Conservation (phyloP, 2,329 filamentous ascomycete genomes). For the Metarhizium humberi region DNA sequence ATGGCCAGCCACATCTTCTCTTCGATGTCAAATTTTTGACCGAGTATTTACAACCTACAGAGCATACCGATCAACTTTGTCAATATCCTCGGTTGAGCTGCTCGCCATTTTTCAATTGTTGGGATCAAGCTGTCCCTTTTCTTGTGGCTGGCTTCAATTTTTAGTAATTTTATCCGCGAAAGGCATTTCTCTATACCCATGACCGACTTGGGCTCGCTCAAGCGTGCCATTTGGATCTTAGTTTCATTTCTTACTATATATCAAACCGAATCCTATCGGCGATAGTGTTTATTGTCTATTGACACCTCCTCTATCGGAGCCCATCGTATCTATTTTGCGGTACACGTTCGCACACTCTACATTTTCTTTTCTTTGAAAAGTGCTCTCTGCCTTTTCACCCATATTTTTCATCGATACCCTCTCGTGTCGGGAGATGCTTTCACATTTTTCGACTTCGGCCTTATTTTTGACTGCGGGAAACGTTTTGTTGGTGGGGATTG, state of each 20-base stretch:
- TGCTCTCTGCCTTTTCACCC: background rate
- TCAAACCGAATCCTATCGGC: conserved; percentile 19
- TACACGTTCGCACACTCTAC: background rate
- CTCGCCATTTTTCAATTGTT: too few species aligned
- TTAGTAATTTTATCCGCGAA: too few species aligned
- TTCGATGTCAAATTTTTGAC: background rate
- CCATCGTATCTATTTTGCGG: background rate
- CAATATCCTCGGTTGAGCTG: background rate
- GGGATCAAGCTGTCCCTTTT: too few species aligned
- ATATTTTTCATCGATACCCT: conserved; percentile 13
- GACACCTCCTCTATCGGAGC: background rate
- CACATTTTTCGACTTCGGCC: background rate
- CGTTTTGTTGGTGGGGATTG: background rate
- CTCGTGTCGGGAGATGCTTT: conserved; percentile 4
- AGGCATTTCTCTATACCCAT: too few species aligned
- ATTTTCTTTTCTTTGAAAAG: background rate
- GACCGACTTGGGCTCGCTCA: too few species aligned
- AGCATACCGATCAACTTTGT: background rate
- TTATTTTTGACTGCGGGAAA: background rate
- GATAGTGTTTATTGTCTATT: conserved; percentile 25
- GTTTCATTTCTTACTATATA: conserved; percentile 15
- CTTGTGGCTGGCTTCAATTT: too few species aligned
- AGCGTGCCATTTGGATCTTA: too few species aligned
- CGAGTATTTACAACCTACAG: background rate
- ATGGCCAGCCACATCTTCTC: conserved; percentile 1